These are phyloP conservation scores for Hebeloma cylindrosporum DNA, from an alignment of 768 basidiomycete genomes.

Conservation along the genomic window DNA sequence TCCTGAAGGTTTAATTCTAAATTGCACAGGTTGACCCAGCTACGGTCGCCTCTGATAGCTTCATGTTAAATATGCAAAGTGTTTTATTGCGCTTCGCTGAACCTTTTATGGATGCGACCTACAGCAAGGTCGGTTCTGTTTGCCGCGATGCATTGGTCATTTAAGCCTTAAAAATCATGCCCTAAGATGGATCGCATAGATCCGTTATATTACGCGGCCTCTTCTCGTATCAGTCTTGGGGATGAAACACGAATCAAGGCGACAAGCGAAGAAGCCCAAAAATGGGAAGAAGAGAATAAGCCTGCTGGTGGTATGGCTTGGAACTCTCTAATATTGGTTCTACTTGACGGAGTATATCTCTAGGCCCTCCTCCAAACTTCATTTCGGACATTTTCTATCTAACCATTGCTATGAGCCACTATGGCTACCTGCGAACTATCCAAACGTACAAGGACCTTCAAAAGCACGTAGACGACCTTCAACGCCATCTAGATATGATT, in stretches of 20 bases:
- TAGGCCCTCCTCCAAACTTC: constrained; percentile 80
- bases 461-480: constrained; percentile 75
- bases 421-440: constrained; percentile 82
- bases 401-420: constrained; percentile 82
- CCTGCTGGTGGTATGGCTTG: constrained; percentile 39
- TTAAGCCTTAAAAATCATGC: neutral
- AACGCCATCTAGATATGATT: constrained; percentile 72
- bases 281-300: constrained; percentile 61
- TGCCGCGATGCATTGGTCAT: neutral
- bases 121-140: constrained; percentile 78
- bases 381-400: constrained; percentile 95
- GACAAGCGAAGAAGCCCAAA: constrained; percentile 79
- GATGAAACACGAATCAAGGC: constrained; percentile 96
- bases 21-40: constrained; percentile 75
- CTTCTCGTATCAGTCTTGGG: constrained; percentile 67
- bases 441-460: constrained; percentile 70
- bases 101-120: constrained; percentile 92
- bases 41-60: constrained; percentile 88
- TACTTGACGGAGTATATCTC: neutral
- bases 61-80: constrained; percentile 88
- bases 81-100: constrained; percentile 84
- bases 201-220: constrained; percentile 72
- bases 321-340: neutral
- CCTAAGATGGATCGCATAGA: constrained; percentile 94
- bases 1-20: neutral